phyloP scores from a whole-genome alignment of 345 rosid species.

The Gossypium herbaceum region DNA sequence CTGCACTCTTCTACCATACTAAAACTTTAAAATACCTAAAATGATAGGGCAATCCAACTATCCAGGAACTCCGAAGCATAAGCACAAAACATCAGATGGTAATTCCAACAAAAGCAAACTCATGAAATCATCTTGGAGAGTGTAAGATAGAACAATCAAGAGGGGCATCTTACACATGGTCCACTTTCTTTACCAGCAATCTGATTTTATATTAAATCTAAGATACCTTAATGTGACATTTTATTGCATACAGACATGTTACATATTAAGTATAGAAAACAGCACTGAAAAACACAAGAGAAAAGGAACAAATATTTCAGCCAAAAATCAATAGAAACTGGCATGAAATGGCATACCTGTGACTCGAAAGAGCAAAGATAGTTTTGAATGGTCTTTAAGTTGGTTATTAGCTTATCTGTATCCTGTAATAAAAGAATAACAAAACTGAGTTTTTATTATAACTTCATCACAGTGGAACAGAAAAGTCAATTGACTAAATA shows the following conservation, averaged over 20 bases:
- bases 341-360: slow-evolving; percentile 46
- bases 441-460: neutral
- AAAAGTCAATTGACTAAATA: neutral
- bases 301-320: neutral
- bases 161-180: neutral
- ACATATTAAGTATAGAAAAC: neutral
- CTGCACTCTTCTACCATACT: neutral
- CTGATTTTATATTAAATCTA: neutral
- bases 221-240: neutral
- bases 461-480: neutral
- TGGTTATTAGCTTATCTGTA: slow-evolving; percentile 64
- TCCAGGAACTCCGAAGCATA: neutral
- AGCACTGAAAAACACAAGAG: neutral
- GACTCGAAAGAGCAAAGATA: slow-evolving; percentile 84
- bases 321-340: slow-evolving; percentile 11
- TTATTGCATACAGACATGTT: neutral
- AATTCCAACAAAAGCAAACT: neutral
- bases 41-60: neutral
- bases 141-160: neutral
- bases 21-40: neutral
- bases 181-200: neutral
- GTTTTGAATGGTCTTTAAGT: slow-evolving; percentile 79
- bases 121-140: slow-evolving; percentile 5
- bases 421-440: slow-evolving; percentile 41
- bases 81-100: neutral